These are phyloP conservation scores for Aspergillus felis DNA, from an alignment of 2,329 filamentous ascomycete species.

Conservation along the genomic window DNA sequence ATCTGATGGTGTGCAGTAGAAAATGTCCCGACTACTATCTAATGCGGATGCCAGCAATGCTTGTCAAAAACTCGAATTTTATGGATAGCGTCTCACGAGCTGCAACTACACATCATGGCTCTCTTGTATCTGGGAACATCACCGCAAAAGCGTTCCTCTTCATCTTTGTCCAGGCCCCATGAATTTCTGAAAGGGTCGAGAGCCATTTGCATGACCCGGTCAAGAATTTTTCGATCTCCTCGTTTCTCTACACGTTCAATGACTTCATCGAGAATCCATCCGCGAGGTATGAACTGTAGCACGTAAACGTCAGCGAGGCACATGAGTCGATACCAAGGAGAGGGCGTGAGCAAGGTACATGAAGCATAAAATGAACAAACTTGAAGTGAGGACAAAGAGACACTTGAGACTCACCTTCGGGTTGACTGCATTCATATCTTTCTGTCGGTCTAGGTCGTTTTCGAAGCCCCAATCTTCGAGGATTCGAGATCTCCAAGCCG, in stretches of 20 bases:
- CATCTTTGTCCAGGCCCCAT: constrained; percentile 57
- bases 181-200: constrained; percentile 78
- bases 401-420: constrained; percentile 57
- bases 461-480: constrained; percentile 70
- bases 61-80: neutral
- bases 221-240: constrained; percentile 73
- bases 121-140: constrained; percentile 76
- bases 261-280: constrained; percentile 90
- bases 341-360: neutral
- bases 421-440: constrained; percentile 79
- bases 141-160: constrained; percentile 78
- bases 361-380: neutral
- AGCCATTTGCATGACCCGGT: constrained; percentile 75
- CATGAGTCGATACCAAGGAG: neutral
- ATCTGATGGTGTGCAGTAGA: neutral
- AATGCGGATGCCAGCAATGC: neutral
- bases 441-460: constrained; percentile 60
- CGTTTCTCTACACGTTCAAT: constrained; percentile 85
- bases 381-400: neutral
- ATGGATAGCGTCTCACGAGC: constrained; percentile 54
- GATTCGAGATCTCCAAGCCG: constrained; percentile 68
- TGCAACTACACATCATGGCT: constrained; percentile 93
- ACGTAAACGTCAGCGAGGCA: neutral
- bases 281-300: constrained; percentile 70
- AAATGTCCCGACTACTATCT: neutral